Conservation (phyloP, 2,329 filamentous ascomycete genomes). For the Diaporthe sp. region DNA sequence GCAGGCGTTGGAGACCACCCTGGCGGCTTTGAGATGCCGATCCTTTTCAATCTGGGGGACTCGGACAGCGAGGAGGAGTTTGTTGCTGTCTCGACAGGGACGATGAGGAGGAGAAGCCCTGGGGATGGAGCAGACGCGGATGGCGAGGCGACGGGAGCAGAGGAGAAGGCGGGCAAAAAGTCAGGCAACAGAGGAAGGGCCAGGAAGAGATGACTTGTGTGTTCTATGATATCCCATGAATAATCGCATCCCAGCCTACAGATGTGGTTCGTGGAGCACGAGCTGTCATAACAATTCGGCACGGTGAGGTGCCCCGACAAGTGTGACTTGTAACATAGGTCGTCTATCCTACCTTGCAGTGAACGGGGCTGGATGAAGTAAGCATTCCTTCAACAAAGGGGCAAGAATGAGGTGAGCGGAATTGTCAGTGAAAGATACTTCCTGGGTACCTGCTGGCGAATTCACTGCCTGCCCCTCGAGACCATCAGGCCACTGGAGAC, state of each 20-base stretch:
- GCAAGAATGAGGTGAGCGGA: background rate
- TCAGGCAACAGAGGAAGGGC: conserved; percentile 55
- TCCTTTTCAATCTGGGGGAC: conserved; percentile 91
- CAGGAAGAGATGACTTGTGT: conserved; percentile 52
- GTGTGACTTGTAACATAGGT: background rate
- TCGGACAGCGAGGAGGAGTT: conserved; percentile 97
- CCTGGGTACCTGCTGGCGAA: background rate
- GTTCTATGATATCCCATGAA: background rate
- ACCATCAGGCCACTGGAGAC: background rate
- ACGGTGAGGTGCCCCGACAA: background rate
- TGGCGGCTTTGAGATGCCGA: conserved; percentile 85
- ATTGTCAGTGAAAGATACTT: background rate
- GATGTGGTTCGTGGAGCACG: no score
- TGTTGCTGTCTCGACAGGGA: conserved; percentile 77
- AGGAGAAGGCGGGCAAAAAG: conserved; percentile 60
- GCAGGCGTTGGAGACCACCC: conserved; percentile 69
- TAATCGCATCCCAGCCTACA: background rate
- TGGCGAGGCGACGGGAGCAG: conserved; percentile 65
- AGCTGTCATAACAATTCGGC: background rate
- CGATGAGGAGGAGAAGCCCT: conserved; percentile 88
- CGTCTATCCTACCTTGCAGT: no score
- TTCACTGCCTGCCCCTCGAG: background rate
- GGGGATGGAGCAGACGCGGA: conserved; percentile 79
- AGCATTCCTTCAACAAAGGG: background rate
- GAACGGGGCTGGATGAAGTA: background rate